Evolutionary conservation across 768 basidiomycete genomes (phyloP), one percentile per base, ranked within the genome.

Genomic region (Artomyces pyxidatus): DNA sequence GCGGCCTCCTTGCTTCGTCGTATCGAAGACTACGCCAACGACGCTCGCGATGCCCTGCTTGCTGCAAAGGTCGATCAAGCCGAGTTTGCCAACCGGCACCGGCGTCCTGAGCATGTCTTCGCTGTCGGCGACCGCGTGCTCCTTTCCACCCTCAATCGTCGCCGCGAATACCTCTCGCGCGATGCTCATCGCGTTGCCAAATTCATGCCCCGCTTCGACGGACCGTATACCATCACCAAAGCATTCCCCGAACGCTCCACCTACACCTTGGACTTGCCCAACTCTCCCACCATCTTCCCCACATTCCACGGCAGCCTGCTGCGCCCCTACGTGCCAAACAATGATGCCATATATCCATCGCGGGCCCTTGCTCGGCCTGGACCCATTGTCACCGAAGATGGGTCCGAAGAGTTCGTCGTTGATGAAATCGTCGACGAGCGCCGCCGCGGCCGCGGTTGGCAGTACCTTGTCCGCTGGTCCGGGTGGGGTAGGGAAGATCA

Each of bases 181-280:
- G 61, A 64, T 0, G 55, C 62, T 3, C 58, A 62, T 5, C 54
- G 61, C 0, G 68, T 68, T 0, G 69, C 68, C 0, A 76, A 76
- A 42, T 73, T 74, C 46, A 68, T 76, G 60, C 67, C 70, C 0
- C 47, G 58, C 0, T 68, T 41, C n/a, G 66, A 73, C 45, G 58
- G 63, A 7, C 59, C 56, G 4, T 63, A 57, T 46, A 47, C n/a
- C 0, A 49, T 61, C 50, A 7, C 27, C 51, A 7, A 63, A 52
- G 25, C 56, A 4, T 41, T 30, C 38, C 51, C 58, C 1, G 52
- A 52, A 7, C 40, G 42, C 8, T 53, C 56, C 3, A 35, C 52
- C 4, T 65, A 64, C 51, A 54, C 51, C 9, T 25, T 43, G 21
- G 21, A 43, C 42, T 25, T 43, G 12, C 42, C 42, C 12, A 22